Percentiles rank a stretch among this genome's conserved stretches.
Evolutionary conservation across 2,329 filamentous ascomycete species (phyloP).

Genomic region (Trichoderma koningii): DNA sequence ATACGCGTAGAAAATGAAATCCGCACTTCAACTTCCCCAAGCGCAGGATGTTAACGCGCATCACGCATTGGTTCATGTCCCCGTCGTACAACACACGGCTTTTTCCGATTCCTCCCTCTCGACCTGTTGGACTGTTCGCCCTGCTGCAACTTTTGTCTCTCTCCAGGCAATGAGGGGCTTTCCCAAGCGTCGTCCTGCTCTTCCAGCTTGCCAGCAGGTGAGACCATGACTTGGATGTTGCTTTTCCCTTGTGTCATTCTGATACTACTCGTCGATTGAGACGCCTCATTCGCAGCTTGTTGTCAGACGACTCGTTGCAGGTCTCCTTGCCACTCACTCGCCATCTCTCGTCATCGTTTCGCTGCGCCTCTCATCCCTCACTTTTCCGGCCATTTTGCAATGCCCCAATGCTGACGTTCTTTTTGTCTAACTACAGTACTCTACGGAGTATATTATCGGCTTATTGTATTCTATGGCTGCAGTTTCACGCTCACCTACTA

Average conservation of each 20-base stretch:
- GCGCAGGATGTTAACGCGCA: too few species aligned
- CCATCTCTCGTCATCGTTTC: not conserved
- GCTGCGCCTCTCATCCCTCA: not conserved
- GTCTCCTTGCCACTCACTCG: constrained; percentile 8
- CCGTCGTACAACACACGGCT: too few species aligned
- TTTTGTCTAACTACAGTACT: too few species aligned
- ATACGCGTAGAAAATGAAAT: too few species aligned
- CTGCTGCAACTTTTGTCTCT: constrained; percentile 20
- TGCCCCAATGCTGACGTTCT: not conserved
- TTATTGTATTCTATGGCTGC: too few species aligned
- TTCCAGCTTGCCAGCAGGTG: constrained; percentile 2
- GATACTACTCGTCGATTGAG: not conserved
- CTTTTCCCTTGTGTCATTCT: not conserved
- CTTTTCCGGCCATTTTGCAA: not conserved
- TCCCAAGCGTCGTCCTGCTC: not conserved
- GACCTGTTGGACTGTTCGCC: not conserved
- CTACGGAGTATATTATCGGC: too few species aligned
- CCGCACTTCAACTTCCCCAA: too few species aligned
- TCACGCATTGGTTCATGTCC: too few species aligned
- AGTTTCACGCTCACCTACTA: not conserved
- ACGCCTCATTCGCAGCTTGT: not conserved
- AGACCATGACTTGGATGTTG: constrained; percentile 15
- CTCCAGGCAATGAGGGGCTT: not conserved
- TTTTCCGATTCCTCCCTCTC: not conserved
- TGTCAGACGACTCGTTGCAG: constrained; percentile 20